Evolutionary conservation across 306 rosid species (phyloP).

Genomic region (Hylodesmum podocarpum): DNA sequence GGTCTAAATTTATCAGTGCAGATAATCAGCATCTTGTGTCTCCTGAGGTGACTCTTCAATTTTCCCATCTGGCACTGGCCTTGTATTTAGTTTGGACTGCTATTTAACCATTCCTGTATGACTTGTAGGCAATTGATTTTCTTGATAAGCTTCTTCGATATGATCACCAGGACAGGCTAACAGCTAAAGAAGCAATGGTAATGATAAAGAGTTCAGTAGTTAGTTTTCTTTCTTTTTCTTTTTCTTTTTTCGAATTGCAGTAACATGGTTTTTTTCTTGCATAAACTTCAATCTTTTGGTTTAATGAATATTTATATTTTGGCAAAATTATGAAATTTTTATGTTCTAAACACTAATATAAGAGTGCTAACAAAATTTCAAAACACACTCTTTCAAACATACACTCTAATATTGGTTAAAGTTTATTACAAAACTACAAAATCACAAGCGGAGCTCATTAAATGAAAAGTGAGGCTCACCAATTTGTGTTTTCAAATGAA

Average conservation of each 20-base stretch:
- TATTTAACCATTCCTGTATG: neutral
- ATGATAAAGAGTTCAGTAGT: constrained; percentile 9
- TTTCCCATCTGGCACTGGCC: neutral
- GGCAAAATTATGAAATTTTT: neutral
- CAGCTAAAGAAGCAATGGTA: constrained; percentile 98
- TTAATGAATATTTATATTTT: neutral
- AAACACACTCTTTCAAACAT: too few relatives aligned
- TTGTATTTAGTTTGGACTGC: neutral
- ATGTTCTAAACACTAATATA: neutral
- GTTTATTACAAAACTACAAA: too few relatives aligned
- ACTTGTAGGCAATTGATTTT: constrained; percentile 81
- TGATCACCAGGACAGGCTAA: constrained; percentile 90
- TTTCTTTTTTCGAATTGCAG: neutral
- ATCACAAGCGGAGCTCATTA: too few relatives aligned
- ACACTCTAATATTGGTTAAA: too few relatives aligned
- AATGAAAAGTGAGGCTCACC: too few relatives aligned
- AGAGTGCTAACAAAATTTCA: too few relatives aligned
- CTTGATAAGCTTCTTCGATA: constrained; percentile 89
- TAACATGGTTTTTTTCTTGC: neutral
- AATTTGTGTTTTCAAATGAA: too few relatives aligned
- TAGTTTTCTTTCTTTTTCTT: too few relatives aligned
- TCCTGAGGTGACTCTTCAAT: constrained; percentile 60
- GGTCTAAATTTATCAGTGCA: constrained; percentile 84
- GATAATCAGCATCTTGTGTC: constrained; percentile 94
- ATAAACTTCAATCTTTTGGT: neutral